Evolutionary conservation across 495 filamentous ascomycete genomes (phyloP), one percentile per base, ranked within the genome.

Genomic region (Penicillium arizonense): DNA sequence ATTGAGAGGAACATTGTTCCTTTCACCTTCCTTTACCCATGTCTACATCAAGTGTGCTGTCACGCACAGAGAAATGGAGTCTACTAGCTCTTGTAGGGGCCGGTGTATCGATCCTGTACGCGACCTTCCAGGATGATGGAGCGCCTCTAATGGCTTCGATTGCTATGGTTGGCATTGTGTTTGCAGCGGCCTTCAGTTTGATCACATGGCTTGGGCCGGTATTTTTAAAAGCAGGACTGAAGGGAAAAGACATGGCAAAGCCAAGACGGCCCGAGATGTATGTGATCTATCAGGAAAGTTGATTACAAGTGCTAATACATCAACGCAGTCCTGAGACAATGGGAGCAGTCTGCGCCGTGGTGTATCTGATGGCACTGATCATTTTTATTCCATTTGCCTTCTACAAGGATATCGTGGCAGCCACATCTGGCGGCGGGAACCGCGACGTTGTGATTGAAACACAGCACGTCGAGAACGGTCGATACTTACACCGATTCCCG

Each of bases 361-460:
- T 97, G 1, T 97, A 97, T 72, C 76, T 99, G 26, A 74, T 97
- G 21, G 78, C 81, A 5, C 81, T 96, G 28, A 95, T 97, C 46
- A 67, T 89, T 28, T 97, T 99, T 66, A 90, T 97, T 47, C 94
- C 94, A 0, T 97, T 97, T 70, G 86, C 90, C 3, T 97, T 99
- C 71, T 97, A 96, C 74, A 93, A 96, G 69, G 92, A 99, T 63
- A 94, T 99, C 53, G 92, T 97, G 18, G 87, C 87, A n/a, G 91
- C 90, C 16, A 97, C 95, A 16, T 94, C 90, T 53, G 94, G 92
- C 50, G 93, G 91, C 51, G 93, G 92, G 13, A 96, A 96, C 67
- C 77, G 88, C 43, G 92, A 97, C 71, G 82, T 92, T 14, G 86
- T 94, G 10, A 67, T 89, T 58, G 77, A 82, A 57, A 68, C 73